A percentile compares a stretch with the other conserved stretches of the same genome.
These are phyloP conservation scores for Logfia minima DNA, from an alignment of 129 eudicot genomes.

Conservation along the genomic window DNA sequence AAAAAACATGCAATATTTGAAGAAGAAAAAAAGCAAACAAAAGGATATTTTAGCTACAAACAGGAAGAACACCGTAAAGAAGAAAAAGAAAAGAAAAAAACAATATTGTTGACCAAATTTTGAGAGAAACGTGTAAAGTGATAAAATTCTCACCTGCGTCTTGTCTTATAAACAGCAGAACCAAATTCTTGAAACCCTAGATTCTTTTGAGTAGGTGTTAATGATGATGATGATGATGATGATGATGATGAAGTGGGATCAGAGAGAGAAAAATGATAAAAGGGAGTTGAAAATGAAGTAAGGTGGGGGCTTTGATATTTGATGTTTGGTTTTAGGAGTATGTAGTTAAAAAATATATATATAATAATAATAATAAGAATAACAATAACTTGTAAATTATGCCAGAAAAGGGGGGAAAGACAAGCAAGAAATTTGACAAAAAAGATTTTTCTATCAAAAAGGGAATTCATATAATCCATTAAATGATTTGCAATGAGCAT, in stretches of 20 bases:
- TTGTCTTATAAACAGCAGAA: constrained; percentile 24
- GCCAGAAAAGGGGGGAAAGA: constrained; percentile 24
- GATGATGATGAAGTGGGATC: constrained; percentile 33
- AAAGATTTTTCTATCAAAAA: constrained; percentile 11
- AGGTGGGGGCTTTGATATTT: constrained; percentile 36
- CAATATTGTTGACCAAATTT: neutral
- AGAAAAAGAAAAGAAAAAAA: neutral
- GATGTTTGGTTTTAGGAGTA: constrained; percentile 16
- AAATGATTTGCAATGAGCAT: constrained; percentile 11
- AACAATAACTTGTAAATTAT: neutral
- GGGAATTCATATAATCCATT: constrained; percentile 19
- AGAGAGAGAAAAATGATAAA: constrained; percentile 15
- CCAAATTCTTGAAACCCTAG: constrained; percentile 39
- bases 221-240: neutral
- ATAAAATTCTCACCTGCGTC: constrained; percentile 37
- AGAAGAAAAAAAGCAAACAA: neutral
- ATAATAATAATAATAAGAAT: too few species aligned
- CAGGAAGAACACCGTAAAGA: constrained; percentile 4
- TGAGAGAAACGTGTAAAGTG: neutral
- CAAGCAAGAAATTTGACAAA: constrained; percentile 28
- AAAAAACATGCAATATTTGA: neutral
- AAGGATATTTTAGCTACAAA: constrained; percentile 17
- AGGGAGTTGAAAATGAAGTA: constrained; percentile 34
- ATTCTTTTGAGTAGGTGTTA: constrained; percentile 19
- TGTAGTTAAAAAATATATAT: too few species aligned